These are phyloP conservation scores for Styphnolobium japonicum DNA, from an alignment of 306 rosid species.

Conservation along the genomic window DNA sequence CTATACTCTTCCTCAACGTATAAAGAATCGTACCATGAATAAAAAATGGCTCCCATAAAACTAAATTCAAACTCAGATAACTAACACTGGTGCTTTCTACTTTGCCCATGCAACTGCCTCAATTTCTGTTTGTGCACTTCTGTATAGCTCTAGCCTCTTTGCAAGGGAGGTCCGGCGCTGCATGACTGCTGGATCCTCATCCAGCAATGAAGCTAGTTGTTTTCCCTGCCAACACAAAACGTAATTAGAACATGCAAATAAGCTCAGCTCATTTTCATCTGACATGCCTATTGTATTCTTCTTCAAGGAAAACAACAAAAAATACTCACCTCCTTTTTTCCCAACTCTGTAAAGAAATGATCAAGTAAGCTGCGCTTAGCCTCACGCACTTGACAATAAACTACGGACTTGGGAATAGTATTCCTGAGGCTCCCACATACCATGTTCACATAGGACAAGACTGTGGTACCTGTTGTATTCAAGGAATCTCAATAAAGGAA, in stretches of 20 bases:
- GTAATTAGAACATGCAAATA: constrained; percentile 2
- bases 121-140: constrained; percentile 88
- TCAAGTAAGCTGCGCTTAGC: constrained; percentile 90
- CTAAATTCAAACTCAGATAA: background rate
- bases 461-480: constrained; percentile 63
- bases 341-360: constrained; percentile 85
- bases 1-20: background rate
- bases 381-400: constrained; percentile 96
- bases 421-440: constrained; percentile 80
- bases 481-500: constrained; percentile 10
- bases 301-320: constrained; percentile 16
- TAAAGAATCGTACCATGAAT: constrained; percentile 12
- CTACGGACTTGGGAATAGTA: constrained; percentile 91
- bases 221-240: constrained; percentile 51
- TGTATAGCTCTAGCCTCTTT: constrained; percentile 87
- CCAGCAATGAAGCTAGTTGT: constrained; percentile 67
- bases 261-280: background rate
- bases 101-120: constrained; percentile 96
- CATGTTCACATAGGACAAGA: constrained; percentile 89
- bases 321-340: constrained; percentile 67
- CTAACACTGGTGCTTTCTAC: constrained; percentile 37
- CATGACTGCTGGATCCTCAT: constrained; percentile 96
- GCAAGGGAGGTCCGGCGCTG: constrained; percentile 69
- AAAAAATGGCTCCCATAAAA: background rate
- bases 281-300: background rate